A percentile compares a stretch with the other conserved stretches of the same genome.
Evolutionary conservation across 805 yeast species (phyloP).

Genomic region (Lipomyces yamadae): DNA sequence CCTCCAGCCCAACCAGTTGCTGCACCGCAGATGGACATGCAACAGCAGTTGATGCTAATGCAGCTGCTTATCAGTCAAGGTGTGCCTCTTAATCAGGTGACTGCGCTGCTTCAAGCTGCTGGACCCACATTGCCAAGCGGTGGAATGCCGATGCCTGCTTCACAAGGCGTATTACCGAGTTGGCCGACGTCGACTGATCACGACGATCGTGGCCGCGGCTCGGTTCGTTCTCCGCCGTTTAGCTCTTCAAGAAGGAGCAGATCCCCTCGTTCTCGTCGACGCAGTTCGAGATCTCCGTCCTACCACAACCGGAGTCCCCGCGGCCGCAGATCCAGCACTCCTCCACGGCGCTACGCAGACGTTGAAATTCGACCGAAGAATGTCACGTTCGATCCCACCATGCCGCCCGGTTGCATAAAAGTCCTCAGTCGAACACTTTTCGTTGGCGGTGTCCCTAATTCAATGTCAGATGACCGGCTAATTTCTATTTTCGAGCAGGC

Average conservation of each 20-base stretch:
- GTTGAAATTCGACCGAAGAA: constrained; percentile 55
- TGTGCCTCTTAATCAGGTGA: constrained; percentile 42
- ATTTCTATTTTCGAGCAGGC: constrained; percentile 74
- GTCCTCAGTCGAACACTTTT: constrained; percentile 90
- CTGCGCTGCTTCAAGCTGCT: constrained; percentile 32
- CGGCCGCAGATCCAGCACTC: constrained; percentile 16
- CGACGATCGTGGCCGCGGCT: constrained; percentile 22
- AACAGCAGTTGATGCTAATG: constrained; percentile 51
- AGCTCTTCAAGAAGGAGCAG: constrained; percentile 34
- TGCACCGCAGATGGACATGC: constrained; percentile 19
- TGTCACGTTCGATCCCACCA: constrained; percentile 67
- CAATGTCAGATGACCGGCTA: constrained; percentile 77
- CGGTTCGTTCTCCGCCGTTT: constrained; percentile 21
- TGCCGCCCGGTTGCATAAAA: constrained; percentile 79
- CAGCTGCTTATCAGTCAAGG: constrained; percentile 47
- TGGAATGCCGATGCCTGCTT: constrained; percentile 19
- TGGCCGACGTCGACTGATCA: constrained; percentile 17
- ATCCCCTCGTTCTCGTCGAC: constrained; percentile 37
- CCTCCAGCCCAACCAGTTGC: constrained; percentile 13
- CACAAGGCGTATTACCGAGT: constrained; percentile 10
- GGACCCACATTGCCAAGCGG: constrained; percentile 22
- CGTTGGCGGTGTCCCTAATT: constrained; percentile 86
- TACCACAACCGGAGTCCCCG: constrained; percentile 37
- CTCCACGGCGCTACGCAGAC: constrained; percentile 19
- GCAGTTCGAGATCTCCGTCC: constrained; percentile 39